Conservation (phyloP, 116 monocot species). For the Phalaenopsis hybrid region DNA sequence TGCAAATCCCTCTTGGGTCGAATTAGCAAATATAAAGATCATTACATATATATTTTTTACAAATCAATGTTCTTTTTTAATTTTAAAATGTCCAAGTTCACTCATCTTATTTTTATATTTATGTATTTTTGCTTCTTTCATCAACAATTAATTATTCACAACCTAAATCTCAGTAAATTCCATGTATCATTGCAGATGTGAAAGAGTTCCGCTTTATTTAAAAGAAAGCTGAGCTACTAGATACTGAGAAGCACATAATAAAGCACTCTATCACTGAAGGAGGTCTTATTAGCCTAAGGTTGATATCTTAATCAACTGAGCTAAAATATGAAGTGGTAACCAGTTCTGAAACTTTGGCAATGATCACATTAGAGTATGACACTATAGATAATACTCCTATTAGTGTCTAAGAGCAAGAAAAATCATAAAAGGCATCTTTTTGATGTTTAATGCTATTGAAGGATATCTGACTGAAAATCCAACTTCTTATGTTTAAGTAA, state of each 20-base stretch:
- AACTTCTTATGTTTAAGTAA: slow-evolving; percentile 24
- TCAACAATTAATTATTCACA: background rate
- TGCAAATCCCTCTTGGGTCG: too few relatives aligned
- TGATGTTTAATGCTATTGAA: slow-evolving; percentile 27
- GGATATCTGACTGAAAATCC: slow-evolving; percentile 31
- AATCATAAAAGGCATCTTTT: background rate
- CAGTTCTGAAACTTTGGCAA: slow-evolving; percentile 18
- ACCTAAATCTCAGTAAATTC: background rate
- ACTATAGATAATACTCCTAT: slow-evolving; percentile 8
- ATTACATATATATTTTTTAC: too few relatives aligned
- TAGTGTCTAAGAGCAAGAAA: slow-evolving; percentile 14
- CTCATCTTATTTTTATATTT: background rate
- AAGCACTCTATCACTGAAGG: slow-evolving; percentile 13
- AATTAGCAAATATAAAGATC: too few relatives aligned
- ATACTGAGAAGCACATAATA: background rate
- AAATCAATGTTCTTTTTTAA: background rate
- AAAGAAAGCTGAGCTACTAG: background rate
- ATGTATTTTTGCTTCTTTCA: background rate
- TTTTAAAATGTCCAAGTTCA: background rate
- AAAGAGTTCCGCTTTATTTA: slow-evolving; percentile 1
- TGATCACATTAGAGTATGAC: slow-evolving; percentile 23
- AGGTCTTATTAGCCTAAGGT: background rate
- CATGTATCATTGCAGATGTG: slow-evolving; percentile 4
- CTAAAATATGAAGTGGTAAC: slow-evolving; percentile 13
- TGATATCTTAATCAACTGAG: slow-evolving; percentile 15